Evolutionary conservation across 129 eudicot species (phyloP), one percentile per base, ranked within the genome.

Genomic region (Silybum marianum): DNA sequence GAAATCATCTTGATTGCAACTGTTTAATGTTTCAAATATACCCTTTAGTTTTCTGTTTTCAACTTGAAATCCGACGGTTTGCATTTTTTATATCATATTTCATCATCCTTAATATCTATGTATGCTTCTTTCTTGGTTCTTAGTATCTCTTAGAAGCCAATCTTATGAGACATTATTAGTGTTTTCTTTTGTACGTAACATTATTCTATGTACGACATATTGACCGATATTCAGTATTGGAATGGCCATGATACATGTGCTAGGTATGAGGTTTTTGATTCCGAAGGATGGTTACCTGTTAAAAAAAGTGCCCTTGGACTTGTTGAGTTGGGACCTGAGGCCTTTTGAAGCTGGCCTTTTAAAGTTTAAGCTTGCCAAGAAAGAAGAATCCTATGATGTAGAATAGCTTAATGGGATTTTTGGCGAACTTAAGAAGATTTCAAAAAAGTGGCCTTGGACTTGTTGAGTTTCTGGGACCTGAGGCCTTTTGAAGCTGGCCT

Each of bases 281-380:
- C 86, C 91, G 65, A 95, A 92, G 78, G 97, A 95, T 80, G 99
- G 99, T 63, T 92, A 92, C 81, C 71, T 95, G 18, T 95, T 82
- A 78, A 95, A 95, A 77, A 92, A 87, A 79, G 83, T 92, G n/a
- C 32, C 95, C 2, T 39, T 90, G 42, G 93, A 89, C 48, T 90
- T 97, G 3, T 81, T 95, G 82, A 92, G 84, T 74, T 89, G 92
- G 88, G 91, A 89, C 79, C 86, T 89, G 19, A 78, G 71, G 68
- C 99, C 97, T 7, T 68, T 97, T 66, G 92, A 90, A 84, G 92
- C 89, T 69, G 99, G 89, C 78, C 90, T 88, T 42, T 84, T 86
- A 74, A 95, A 92, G 85, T 95, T 92, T 71, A 85, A 81, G 70
- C 87, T 84, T 70, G 82, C 94, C n/a, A 82, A 73, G 48, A 84